Evolutionary conservation across 2,329 filamentous ascomycete species (phyloP).

Genomic region (Xylariomycetidae sp.): DNA sequence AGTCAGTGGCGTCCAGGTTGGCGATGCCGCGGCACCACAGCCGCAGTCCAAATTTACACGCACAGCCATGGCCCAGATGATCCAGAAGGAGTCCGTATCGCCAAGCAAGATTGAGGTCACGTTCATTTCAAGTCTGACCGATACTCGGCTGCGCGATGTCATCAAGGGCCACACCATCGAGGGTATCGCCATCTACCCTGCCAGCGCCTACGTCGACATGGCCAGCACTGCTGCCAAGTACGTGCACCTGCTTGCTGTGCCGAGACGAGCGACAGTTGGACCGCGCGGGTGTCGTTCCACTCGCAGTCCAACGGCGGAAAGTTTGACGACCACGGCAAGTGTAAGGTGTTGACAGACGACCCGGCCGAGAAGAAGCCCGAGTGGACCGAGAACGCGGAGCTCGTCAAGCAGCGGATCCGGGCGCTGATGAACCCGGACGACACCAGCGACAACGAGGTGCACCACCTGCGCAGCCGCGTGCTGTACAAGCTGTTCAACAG

Average conservation of each 20-base stretch:
- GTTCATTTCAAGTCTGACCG: conserved; percentile 8
- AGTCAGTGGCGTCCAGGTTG: conserved; percentile 3
- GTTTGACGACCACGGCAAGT: conserved; percentile 6
- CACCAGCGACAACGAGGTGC: background rate
- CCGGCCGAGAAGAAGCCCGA: background rate
- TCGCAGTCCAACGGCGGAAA: conserved; percentile 4
- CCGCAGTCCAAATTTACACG: conserved; percentile 4
- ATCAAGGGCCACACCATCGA: conserved; percentile 11
- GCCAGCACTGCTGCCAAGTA: conserved; percentile 10
- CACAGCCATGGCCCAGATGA: conserved; percentile 9
- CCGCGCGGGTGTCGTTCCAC: conserved; percentile 5
- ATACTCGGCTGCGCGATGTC: conserved; percentile 5
- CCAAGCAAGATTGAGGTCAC: conserved; percentile 7
- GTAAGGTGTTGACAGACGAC: conserved; percentile 4
- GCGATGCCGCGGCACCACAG: background rate
- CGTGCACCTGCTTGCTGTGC: conserved; percentile 4
- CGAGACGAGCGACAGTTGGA: conserved; percentile 4
- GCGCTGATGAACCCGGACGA: background rate
- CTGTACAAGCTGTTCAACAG: conserved; percentile 20
- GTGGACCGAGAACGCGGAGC: background rate
- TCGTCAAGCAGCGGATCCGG: background rate
- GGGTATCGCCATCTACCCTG: conserved; percentile 8
- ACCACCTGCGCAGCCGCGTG: conserved; percentile 7
- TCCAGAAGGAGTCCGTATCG: conserved; percentile 1
- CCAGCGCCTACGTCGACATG: conserved; percentile 14